Percentiles rank a stretch among this genome's conserved stretches.
Conservation (phyloP, 768 basidiomycete species). For the Pholiota molesta region DNA sequence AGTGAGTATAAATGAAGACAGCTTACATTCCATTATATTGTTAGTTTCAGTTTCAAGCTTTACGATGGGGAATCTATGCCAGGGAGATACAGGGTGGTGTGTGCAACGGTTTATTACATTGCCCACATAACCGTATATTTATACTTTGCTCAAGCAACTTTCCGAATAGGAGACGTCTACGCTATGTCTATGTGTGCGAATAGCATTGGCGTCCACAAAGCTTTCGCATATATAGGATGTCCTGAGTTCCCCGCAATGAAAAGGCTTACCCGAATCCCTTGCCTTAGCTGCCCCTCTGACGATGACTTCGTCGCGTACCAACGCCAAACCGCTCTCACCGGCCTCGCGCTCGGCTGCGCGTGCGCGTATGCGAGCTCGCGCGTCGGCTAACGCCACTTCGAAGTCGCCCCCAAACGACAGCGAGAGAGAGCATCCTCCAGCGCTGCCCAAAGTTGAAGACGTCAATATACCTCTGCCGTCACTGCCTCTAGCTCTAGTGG, state of each 20-base stretch:
- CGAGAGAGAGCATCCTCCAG: not conserved
- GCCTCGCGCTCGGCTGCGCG: not conserved
- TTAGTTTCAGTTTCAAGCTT: no score
- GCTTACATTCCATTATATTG: no score
- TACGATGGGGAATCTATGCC: not conserved
- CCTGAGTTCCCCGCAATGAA: not conserved
- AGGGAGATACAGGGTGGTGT: no score
- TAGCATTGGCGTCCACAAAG: not conserved
- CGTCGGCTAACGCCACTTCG: not conserved
- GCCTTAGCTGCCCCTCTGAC: not conserved
- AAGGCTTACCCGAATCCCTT: not conserved
- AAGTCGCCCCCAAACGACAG: not conserved
- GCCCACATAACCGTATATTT: not conserved
- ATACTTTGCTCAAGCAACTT: not conserved
- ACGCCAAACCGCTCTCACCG: not conserved
- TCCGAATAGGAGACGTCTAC: not conserved
- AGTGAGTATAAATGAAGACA: no score
- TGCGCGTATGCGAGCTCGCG: conserved; percentile 3
- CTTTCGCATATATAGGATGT: not conserved
- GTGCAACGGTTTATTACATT: not conserved
- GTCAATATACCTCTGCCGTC: no score
- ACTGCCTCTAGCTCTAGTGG: no score
- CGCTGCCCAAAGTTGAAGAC: no score
- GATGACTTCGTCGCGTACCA: not conserved
- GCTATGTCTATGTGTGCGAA: not conserved